Conservation (phyloP, 2,329 filamentous ascomycete genomes). For the Furcasterigmium furcatum region DNA sequence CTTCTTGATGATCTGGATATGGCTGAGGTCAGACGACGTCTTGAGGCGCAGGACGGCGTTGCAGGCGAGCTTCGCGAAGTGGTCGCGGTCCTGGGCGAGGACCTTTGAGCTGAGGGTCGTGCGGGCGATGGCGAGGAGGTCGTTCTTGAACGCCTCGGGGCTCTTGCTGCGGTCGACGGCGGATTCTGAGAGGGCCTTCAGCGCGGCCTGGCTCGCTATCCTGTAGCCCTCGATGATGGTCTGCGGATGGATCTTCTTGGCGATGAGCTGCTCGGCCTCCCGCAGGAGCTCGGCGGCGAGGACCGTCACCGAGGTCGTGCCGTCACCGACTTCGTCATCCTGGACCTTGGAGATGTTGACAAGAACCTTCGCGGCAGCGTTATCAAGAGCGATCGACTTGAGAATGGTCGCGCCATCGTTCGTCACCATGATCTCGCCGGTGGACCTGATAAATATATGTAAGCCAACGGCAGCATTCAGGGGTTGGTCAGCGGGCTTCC, state of each 20-base stretch:
- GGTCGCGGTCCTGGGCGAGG: conserved; percentile 85
- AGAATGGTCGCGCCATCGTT: conserved; percentile 98
- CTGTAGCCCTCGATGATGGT: conserved; percentile 99
- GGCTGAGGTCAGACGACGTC: conserved; percentile 88
- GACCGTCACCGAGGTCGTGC: conserved; percentile 94
- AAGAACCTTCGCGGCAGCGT: conserved; percentile 94
- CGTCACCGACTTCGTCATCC: conserved; percentile 97
- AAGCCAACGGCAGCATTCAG: conserved; percentile 3
- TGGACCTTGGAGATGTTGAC: conserved; percentile 99
- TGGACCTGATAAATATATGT: conserved; percentile 59
- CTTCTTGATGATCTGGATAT: conserved; percentile 99
- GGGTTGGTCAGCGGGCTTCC: neutral
- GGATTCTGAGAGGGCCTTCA: conserved; percentile 77
- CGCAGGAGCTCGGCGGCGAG: conserved; percentile 94
- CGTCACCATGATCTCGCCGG: conserved; percentile 95
- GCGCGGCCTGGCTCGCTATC: conserved; percentile 88
- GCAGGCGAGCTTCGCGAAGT: conserved; percentile 86
- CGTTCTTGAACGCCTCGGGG: conserved; percentile 79
- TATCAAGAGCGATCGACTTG: conserved; percentile 97
- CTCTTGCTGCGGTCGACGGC: conserved; percentile 89
- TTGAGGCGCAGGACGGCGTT: conserved; percentile 89
- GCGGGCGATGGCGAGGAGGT: conserved; percentile 84
- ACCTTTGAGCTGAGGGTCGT: conserved; percentile 98
- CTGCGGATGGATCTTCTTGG: conserved; percentile 98
- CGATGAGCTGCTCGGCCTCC: conserved; percentile 94